phyloP scores from a whole-genome alignment of 2,329 filamentous ascomycete species.

The Alternaria incomplexa region DNA sequence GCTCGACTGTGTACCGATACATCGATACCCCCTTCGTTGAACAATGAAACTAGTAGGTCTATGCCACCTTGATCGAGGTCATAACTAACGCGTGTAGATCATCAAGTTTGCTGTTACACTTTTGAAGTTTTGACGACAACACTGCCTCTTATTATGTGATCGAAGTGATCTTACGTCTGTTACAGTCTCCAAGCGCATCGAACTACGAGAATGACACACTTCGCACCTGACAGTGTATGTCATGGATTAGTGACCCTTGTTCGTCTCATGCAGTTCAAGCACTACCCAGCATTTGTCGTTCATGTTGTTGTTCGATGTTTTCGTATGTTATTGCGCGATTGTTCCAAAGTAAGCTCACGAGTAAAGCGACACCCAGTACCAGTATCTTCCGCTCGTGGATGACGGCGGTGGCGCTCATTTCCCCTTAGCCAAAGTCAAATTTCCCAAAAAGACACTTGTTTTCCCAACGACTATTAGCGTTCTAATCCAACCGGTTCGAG shows the following conservation, averaged over 20 bases:
- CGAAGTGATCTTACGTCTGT: neutral
- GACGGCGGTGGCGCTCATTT: neutral
- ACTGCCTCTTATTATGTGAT: neutral
- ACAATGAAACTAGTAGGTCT: neutral
- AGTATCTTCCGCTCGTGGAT: neutral
- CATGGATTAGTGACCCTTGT: neutral
- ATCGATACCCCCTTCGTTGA: neutral
- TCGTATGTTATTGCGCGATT: neutral
- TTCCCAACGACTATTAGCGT: neutral
- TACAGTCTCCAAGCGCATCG: neutral
- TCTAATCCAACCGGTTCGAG: too few species aligned
- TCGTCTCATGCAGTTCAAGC: neutral
- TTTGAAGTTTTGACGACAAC: neutral
- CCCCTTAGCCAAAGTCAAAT: neutral
- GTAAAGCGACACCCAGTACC: neutral
- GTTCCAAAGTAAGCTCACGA: neutral
- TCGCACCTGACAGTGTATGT: neutral
- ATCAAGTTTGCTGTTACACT: neutral
- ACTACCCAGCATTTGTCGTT: neutral
- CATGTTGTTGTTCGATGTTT: neutral
- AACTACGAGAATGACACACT: neutral
- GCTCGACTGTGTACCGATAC: neutral
- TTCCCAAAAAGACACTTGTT: neutral
- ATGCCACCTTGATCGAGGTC: neutral
- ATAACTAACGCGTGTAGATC: neutral